These are phyloP conservation scores for Platismatia glauca DNA, from an alignment of 495 filamentous ascomycete genomes.

Conservation along the genomic window DNA sequence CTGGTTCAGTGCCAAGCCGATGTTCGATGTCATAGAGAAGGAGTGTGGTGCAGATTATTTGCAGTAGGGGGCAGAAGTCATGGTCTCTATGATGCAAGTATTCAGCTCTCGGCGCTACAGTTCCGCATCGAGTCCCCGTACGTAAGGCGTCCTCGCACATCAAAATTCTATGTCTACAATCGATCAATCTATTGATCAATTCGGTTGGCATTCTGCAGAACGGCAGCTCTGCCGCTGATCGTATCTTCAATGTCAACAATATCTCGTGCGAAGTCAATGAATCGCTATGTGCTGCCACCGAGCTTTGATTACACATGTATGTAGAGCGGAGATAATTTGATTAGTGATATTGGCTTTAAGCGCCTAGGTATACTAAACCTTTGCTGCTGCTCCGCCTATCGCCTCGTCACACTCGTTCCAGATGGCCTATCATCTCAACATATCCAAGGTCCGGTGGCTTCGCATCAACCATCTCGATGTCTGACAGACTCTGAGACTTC, in stretches of 20 bases:
- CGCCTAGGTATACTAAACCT: neutral
- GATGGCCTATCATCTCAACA: neutral
- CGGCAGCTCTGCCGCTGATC: neutral
- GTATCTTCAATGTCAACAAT: neutral
- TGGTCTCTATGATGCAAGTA: neutral
- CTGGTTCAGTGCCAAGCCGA: conserved; percentile 64
- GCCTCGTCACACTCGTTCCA: neutral
- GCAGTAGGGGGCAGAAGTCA: conserved; percentile 26
- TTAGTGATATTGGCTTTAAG: neutral
- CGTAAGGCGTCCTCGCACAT: neutral
- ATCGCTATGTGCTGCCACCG: neutral
- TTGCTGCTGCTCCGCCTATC: neutral
- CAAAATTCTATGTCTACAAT: neutral
- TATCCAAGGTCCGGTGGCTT: neutral
- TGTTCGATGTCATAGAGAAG: conserved; percentile 63
- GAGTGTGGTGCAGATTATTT: conserved; percentile 54
- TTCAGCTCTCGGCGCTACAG: neutral
- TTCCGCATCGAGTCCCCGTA: neutral
- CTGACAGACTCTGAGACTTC: neutral
- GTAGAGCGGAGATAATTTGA: neutral
- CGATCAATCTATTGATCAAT: neutral
- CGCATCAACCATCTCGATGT: neutral
- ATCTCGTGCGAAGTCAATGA: neutral
- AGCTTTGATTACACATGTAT: neutral
- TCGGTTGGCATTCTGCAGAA: neutral